Evolutionary conservation across 805 yeast genomes (phyloP).

Genomic region (Priceomyces castillae): DNA sequence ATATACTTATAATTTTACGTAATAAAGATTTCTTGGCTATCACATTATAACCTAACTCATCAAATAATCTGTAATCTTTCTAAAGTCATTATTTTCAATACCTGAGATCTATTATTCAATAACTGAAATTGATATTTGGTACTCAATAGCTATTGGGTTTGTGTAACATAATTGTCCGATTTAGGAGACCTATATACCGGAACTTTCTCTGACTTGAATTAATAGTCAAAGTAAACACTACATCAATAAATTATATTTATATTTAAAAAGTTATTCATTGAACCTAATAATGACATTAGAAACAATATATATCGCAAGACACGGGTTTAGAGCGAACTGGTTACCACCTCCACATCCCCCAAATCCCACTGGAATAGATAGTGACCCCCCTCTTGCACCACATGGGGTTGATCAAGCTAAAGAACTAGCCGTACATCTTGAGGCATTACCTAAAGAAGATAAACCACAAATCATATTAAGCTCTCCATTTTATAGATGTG

Average conservation of each 20-base stretch:
- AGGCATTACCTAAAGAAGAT: constrained; percentile 41
- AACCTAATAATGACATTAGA: constrained; percentile 36
- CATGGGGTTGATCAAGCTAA: constrained; percentile 88
- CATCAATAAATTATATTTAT: too few species aligned
- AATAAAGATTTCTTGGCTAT: too few species aligned
- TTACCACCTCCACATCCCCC: constrained; percentile 66
- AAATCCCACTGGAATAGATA: constrained; percentile 84
- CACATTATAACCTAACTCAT: too few species aligned
- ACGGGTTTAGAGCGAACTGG: constrained; percentile 92
- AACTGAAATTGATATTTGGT: too few species aligned
- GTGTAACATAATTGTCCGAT: too few species aligned
- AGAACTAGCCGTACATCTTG: constrained; percentile 65
- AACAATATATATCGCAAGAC: constrained; percentile 72
- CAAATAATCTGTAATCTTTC: too few species aligned
- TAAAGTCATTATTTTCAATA: too few species aligned
- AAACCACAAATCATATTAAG: constrained; percentile 69
- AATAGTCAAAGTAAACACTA: too few species aligned
- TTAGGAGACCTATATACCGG: too few species aligned
- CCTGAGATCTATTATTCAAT: too few species aligned
- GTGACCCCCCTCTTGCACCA: constrained; percentile 84
- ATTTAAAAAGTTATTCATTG: not conserved
- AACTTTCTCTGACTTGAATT: too few species aligned
- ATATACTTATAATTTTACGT: not conserved
- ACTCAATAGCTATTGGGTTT: too few species aligned
- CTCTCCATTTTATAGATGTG: constrained; percentile 88